Base-by-base conservation (phyloP, 1,139 yeast species). In the Oligophagozyma castellii region DNA sequence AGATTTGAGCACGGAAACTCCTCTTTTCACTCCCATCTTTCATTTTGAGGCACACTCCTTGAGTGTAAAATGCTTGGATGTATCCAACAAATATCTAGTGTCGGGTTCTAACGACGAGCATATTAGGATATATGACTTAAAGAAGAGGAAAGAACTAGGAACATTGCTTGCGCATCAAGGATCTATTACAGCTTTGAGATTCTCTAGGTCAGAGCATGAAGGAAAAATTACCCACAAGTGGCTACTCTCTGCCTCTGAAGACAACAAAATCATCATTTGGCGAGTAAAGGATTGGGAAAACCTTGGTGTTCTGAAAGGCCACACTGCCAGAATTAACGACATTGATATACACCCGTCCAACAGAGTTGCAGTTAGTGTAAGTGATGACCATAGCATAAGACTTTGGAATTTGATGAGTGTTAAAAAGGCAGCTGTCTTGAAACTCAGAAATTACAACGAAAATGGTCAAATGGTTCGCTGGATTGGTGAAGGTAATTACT, bases 381-480 rank as follows among this genome's bases (percentile, higher is more conserved):
- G 93, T 29, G 73, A 69, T 24, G 98, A 89, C 55, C 69, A 69
- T 37, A 78, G 93, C 6, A 65, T 92, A 22, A 65, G 92, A 46
- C 63, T 89, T 37, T 89, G 98, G 98, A 89, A 89, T 51, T 62
- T 92, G 43, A 84, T 89, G 96, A 86, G 96, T 3, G 93, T 84
- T n/a, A 80, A 81, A 50, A 86, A 84, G 56, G 96, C 98, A 5
- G 86, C 94, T 2, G 65, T 71, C 6, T 60, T 84, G 51, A 83
- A 78, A 46, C 62, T 86, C 31, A 74, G 68, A 45, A 80, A 80
- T 26, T 73, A 64, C 43, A 75, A 86, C 25, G 78, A 76, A 52
- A 56, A 61, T 35, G 80, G 79, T 20, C 76, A 73, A 37, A 63
- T 64, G 46, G 81, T 78, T 5, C 63, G 70, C 48, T 79, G 86